Base-by-base conservation (phyloP, 1,284 basidiomycete species). In the Ceratorhiza oryzae-sativae region DNA sequence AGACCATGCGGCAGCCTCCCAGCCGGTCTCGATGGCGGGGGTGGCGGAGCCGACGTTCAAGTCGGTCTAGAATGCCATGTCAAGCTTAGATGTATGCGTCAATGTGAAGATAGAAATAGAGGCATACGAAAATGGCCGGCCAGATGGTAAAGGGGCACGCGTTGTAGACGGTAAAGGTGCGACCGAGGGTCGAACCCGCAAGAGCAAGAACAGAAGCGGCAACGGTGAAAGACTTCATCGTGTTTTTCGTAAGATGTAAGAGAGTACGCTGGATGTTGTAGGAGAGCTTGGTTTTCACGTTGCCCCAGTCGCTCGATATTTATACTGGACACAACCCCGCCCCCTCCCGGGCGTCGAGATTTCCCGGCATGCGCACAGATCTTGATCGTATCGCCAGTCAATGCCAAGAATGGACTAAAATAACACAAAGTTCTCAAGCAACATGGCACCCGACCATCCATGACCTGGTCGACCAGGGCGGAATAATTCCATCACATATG, bases 141-240 rank as follows among this genome's bases (percentile, higher is more conserved):
- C 82, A 83, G 63, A 82, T 73, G 1, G 82, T 82, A 74, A 80
- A 83, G 10, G 79, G 77, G 65, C 81, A 83, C 0, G 70, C 75
- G 75, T 82, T 82, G 53, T 78, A 76, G 15, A 77, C 82, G 12
- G 81, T 83, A 67, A 84, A 80, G 18, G 81, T 82, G 68, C 84
- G 80, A 70, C 81, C 83, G 53, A 79, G 63, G 18, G 74, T 77
- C 20, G 72, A 73, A 0, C 78, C 75, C n/a, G 74, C 67, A 20
- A 79, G 71, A 20, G 74, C 74, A 15, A 81, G 75, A 59, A 75
- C 73, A 13, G 76, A 76, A 34, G 76, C 51, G 39, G 71, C 71
- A 36, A 46, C 34, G 36, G 59, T 63, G 30, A 63, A 72, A 45
- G 76, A 46, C 30, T 53, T 72, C 71, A 72, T 72, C 5, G 48